These are phyloP conservation scores for Nannizzia gypsea DNA, from an alignment of 2,329 filamentous ascomycete species.

Conservation along the genomic window DNA sequence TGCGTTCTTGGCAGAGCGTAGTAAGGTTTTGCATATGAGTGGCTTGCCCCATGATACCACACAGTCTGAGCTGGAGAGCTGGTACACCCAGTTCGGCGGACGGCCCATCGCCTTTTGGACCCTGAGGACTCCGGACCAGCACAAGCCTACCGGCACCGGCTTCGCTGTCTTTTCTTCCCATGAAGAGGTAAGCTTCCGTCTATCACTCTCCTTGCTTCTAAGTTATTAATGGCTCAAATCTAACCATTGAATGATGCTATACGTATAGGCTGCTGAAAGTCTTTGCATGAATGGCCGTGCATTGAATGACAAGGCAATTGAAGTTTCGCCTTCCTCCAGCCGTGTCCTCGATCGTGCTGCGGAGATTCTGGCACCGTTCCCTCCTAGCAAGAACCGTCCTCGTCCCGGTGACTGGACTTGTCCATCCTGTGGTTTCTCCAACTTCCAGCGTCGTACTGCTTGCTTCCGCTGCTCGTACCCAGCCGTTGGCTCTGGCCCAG, in stretches of 20 bases:
- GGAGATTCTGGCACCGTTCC: conserved; percentile 93
- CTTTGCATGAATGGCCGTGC: conserved; percentile 98
- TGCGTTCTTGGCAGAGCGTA: conserved; percentile 88
- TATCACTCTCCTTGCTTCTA: no score
- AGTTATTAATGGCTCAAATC: no score
- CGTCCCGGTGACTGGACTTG: conserved; percentile 98
- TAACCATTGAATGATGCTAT: conserved; percentile 1
- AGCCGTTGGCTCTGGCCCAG: conserved; percentile 71
- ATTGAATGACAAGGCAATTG: conserved; percentile 96
- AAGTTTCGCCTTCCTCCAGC: conserved; percentile 95
- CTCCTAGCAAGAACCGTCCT: conserved; percentile 94
- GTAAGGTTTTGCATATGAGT: conserved; percentile 97
- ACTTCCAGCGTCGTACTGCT: conserved; percentile 95
- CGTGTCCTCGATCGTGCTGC: conserved; percentile 89
- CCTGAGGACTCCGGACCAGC: conserved; percentile 89
- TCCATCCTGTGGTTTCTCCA: conserved; percentile 96
- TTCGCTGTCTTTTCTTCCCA: conserved; percentile 98
- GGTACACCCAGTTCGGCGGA: conserved; percentile 98
- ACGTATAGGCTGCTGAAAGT: conserved; percentile 73
- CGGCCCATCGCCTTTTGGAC: conserved; percentile 99
- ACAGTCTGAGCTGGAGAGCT: conserved; percentile 95
- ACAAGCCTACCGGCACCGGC: conserved; percentile 97
- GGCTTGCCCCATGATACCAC: conserved; percentile 95
- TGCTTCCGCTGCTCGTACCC: conserved; percentile 99
- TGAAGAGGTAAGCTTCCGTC: conserved; percentile 67